Conservation (phyloP, 495 filamentous ascomycete species). For the Podospora pseudopauciseta region DNA sequence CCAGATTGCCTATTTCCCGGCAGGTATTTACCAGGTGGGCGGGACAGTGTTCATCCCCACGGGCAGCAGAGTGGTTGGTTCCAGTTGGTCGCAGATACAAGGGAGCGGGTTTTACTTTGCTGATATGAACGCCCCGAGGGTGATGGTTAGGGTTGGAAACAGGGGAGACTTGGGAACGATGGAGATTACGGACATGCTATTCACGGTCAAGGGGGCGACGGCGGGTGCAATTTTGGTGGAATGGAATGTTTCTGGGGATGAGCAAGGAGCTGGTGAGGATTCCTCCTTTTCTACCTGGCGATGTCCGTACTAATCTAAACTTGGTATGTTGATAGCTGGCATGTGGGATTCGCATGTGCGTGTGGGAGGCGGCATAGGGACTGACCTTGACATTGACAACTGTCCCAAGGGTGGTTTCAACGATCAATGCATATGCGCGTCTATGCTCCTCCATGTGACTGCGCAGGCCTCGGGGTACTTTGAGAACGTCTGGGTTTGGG, state of each 20-base stretch:
- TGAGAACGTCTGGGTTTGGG: conserved; percentile 93
- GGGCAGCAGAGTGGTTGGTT: conserved; percentile 42
- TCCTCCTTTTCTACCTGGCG: no score
- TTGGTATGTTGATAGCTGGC: neutral
- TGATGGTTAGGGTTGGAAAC: conserved; percentile 69
- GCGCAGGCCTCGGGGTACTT: conserved; percentile 66
- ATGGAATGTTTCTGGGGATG: conserved; percentile 62
- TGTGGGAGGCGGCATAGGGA: conserved; percentile 47
- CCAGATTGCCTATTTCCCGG: conserved; percentile 37
- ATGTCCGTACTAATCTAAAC: no score
- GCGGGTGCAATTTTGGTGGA: conserved; percentile 82
- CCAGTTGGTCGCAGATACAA: conserved; percentile 48
- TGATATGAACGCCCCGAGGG: conserved; percentile 57
- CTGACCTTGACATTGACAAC: conserved; percentile 57
- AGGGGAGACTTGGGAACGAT: conserved; percentile 70
- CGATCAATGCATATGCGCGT: conserved; percentile 54
- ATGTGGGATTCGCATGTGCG: conserved; percentile 23
- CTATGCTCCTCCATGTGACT: conserved; percentile 72
- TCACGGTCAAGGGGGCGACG: conserved; percentile 66
- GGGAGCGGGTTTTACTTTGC: conserved; percentile 44
- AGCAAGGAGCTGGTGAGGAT: neutral
- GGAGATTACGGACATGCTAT: conserved; percentile 76
- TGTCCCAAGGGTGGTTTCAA: conserved; percentile 43
- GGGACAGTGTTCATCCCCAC: conserved; percentile 45
- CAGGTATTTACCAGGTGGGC: conserved; percentile 36